These are phyloP conservation scores for Blastocystis hominis DNA, from an alignment of 352 stramenopile species.

Conservation along the genomic window DNA sequence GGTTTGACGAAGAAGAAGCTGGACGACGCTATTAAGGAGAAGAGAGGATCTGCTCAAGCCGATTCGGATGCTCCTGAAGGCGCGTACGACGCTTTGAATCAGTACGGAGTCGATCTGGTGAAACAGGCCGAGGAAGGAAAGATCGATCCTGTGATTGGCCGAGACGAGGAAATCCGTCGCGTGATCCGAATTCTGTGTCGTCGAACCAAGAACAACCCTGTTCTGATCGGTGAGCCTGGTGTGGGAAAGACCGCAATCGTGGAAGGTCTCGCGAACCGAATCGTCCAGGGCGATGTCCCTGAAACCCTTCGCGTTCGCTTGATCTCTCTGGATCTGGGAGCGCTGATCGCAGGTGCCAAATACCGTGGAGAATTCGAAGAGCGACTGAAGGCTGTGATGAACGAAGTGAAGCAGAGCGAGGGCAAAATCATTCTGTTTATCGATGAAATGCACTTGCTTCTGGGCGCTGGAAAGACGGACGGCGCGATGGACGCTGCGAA, in stretches of 20 bases:
- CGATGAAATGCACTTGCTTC: conserved; percentile 89
- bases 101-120: conserved; percentile 88
- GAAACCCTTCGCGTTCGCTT: conserved; percentile 77
- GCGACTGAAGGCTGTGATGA: conserved; percentile 83
- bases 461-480: conserved; percentile 80
- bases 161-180: conserved; percentile 88
- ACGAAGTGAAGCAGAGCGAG: conserved; percentile 80
- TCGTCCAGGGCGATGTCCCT: conserved; percentile 87
- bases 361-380: conserved; percentile 97
- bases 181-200: conserved; percentile 86
- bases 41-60: conserved; percentile 68
- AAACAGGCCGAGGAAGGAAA: conserved; percentile 80
- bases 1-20: conserved; percentile 68
- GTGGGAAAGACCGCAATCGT: conserved; percentile 89
- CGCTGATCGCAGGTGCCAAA: conserved; percentile 88
- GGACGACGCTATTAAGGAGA: conserved; percentile 67
- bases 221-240: conserved; percentile 86
- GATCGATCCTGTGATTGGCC: conserved; percentile 91
- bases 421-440: conserved; percentile 96
- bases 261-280: conserved; percentile 85
- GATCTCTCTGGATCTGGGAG: conserved; percentile 86
- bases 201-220: conserved; percentile 93
- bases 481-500: conserved; percentile 93
- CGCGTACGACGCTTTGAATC: conserved; percentile 78
- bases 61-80: conserved; percentile 75